A percentile compares a stretch with the other conserved stretches of the same genome.
These are phyloP conservation scores for Cladosporium sp. DNA, from an alignment of 2,329 filamentous ascomycete genomes.

Conservation along the genomic window DNA sequence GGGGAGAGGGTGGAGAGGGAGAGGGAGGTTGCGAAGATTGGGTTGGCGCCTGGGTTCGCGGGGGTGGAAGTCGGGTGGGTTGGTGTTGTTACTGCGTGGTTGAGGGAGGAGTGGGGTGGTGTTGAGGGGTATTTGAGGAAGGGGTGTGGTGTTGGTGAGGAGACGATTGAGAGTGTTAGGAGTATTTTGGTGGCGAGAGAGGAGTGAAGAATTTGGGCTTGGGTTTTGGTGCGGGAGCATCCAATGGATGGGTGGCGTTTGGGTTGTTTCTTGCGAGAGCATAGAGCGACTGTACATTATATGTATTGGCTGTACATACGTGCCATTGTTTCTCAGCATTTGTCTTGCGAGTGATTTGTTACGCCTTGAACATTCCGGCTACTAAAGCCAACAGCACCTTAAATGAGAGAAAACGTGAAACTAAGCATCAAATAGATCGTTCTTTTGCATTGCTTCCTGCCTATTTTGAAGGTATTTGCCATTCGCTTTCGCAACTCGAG, in stretches of 20 bases:
- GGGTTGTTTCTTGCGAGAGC: neutral
- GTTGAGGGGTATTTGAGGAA: constrained; percentile 63
- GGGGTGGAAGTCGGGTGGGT: constrained; percentile 67
- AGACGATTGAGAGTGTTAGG: constrained; percentile 38
- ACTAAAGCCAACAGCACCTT: too few relatives aligned
- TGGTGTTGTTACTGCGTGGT: constrained; percentile 55
- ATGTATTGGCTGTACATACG: neutral
- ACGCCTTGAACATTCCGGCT: too few relatives aligned
- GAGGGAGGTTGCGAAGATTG: constrained; percentile 68
- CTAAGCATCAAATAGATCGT: neutral
- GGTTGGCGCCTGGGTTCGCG: constrained; percentile 72
- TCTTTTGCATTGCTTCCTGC: neutral
- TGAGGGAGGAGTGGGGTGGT: constrained; percentile 65
- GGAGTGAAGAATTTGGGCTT: neutral
- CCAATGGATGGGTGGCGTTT: neutral
- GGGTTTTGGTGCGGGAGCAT: too few relatives aligned
- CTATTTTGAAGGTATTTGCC: neutral
- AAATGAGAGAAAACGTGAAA: neutral
- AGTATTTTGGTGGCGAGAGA: constrained; percentile 27
- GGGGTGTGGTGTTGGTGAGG: constrained; percentile 53
- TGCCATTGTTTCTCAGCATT: neutral
- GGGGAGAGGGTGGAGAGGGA: constrained; percentile 64
- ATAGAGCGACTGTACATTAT: neutral
- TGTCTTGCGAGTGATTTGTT: neutral
- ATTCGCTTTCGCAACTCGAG: constrained; percentile 5